phyloP scores from a whole-genome alignment of 2,329 filamentous ascomycete genomes.

The Pestalotiopsis sp. region DNA sequence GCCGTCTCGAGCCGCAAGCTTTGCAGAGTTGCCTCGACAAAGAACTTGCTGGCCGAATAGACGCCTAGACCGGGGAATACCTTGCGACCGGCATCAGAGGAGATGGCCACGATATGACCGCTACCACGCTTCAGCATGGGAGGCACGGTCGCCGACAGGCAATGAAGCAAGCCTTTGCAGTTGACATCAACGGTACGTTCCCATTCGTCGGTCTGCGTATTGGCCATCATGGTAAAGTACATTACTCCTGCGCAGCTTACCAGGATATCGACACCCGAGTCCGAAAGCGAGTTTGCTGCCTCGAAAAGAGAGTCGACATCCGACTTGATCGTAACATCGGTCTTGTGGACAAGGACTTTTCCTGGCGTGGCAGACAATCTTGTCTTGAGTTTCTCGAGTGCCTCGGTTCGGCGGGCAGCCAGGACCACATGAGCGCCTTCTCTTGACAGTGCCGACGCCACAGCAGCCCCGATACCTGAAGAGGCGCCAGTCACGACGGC shows the following conservation, averaged over 20 bases:
- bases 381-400: constrained; percentile 68
- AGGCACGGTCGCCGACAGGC: constrained; percentile 70
- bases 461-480: constrained; percentile 77
- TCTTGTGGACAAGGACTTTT: constrained; percentile 69
- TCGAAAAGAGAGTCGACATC: constrained; percentile 70
- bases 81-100: constrained; percentile 79
- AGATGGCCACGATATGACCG: constrained; percentile 80
- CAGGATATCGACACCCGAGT: constrained; percentile 72
- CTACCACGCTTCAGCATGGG: constrained; percentile 69
- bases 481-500: constrained; percentile 80
- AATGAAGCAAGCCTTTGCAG: constrained; percentile 80
- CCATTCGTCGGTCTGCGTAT: constrained; percentile 74
- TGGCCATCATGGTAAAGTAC: constrained; percentile 89
- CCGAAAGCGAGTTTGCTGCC: constrained; percentile 62
- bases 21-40: constrained; percentile 82
- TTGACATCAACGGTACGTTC: constrained; percentile 83
- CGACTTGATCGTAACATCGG: constrained; percentile 69
- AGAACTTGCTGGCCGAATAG: constrained; percentile 84
- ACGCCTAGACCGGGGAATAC: constrained; percentile 82
- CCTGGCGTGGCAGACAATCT: constrained; percentile 58
- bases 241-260: constrained; percentile 82
- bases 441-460: constrained; percentile 67
- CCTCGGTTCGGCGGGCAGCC: constrained; percentile 70
- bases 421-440: constrained; percentile 75
- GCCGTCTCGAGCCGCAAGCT: constrained; percentile 75